Conservation (phyloP, 768 basidiomycete species). For the Boletellus sp. region DNA sequence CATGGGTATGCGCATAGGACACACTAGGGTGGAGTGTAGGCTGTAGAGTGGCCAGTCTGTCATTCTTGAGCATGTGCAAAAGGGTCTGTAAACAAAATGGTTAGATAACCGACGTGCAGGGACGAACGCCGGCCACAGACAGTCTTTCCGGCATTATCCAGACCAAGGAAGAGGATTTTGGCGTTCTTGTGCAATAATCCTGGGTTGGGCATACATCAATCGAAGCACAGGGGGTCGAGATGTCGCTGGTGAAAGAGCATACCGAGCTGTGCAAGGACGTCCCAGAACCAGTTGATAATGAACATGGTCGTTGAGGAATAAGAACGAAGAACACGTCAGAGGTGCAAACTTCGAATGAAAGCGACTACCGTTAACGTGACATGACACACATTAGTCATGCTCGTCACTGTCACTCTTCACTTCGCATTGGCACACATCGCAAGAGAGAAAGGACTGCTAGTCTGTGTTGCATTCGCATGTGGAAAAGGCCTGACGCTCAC, state of each 20-base stretch:
- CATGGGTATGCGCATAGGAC: constrained; percentile 22
- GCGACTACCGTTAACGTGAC: constrained; percentile 8
- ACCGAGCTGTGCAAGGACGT: constrained; percentile 92
- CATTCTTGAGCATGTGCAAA: constrained; percentile 99
- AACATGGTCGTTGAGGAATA: constrained; percentile 51
- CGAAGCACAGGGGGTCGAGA: neutral
- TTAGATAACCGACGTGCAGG: constrained; percentile 5
- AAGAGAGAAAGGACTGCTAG: neutral
- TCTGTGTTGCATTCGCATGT: constrained; percentile 32
- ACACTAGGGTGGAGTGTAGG: constrained; percentile 97
- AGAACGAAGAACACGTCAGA: constrained; percentile 22
- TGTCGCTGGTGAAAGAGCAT: constrained; percentile 22
- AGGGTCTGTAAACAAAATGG: constrained; percentile 58
- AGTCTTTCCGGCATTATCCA: constrained; percentile 99
- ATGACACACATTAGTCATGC: constrained; percentile 16
- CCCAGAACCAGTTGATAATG: constrained; percentile 95
- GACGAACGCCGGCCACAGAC: constrained; percentile 43
- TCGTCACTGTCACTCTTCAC: neutral
- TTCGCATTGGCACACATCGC: too few relatives aligned
- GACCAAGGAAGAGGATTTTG: constrained; percentile 97
- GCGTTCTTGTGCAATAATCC: constrained; percentile 97
- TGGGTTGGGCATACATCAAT: constrained; percentile 27
- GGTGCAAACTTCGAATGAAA: neutral
- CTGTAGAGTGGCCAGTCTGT: constrained; percentile 94
- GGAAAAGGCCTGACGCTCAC: constrained; percentile 67